Percentiles rank a stretch among this genome's conserved stretches.
Conservation (phyloP, 371 early-diverging fungal genomes). For the Mortierella sp. region DNA sequence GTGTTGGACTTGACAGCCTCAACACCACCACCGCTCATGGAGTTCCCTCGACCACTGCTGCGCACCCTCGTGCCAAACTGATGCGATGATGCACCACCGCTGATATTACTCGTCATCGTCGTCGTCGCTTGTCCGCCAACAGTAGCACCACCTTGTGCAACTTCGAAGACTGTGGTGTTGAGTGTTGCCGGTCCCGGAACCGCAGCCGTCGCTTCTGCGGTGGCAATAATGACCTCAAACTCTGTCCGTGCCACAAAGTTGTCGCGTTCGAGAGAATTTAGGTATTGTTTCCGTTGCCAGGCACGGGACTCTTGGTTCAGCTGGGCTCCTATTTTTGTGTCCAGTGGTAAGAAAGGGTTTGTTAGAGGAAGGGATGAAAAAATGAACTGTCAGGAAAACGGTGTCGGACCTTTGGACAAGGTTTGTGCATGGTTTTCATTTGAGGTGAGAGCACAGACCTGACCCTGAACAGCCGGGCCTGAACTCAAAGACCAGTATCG, state of each 20-base stretch:
- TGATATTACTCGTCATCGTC: neutral
- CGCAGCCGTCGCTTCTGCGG: conserved; percentile 51
- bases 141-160: neutral
- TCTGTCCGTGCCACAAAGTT: conserved; percentile 67
- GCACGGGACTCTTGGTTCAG: conserved; percentile 10
- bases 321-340: neutral
- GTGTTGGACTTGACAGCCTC: conserved; percentile 1
- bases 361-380: neutral
- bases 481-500: too few species aligned
- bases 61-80: neutral
- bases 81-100: neutral
- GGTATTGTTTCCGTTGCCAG: conserved; percentile 62
- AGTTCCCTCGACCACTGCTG: neutral
- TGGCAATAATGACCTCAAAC: conserved; percentile 64
- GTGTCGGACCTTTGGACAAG: neutral
- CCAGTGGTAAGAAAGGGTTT: neutral
- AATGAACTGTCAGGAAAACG: too few species aligned
- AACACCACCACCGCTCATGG: neutral
- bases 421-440: neutral
- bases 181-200: conserved; percentile 17
- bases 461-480: neutral
- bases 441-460: neutral
- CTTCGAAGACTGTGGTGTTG: neutral
- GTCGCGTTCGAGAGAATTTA: conserved; percentile 72
- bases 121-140: neutral